These are phyloP conservation scores for Xylariales sp. DNA, from an alignment of 2,329 filamentous ascomycete species.

Conservation along the genomic window DNA sequence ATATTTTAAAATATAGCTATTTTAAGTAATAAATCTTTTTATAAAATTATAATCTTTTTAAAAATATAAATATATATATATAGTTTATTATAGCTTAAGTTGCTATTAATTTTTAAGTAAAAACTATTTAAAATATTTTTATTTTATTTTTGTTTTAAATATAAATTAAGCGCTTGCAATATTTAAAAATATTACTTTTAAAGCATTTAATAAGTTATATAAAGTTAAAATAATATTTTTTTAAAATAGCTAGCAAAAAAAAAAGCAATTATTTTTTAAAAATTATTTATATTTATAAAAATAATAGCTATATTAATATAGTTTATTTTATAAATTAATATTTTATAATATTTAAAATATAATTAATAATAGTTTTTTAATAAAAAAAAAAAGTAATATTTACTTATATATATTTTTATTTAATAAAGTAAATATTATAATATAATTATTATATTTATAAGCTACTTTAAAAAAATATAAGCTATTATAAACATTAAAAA, in stretches of 20 bases:
- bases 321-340: constrained; percentile 5
- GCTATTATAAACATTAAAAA: constrained; percentile 6
- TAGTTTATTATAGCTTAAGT: constrained; percentile 2
- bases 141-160: constrained; percentile 8
- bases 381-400: not conserved
- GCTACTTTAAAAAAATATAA: not conserved
- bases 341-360: constrained; percentile 1
- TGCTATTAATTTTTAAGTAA: not conserved
- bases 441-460: not conserved
- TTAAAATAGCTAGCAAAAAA: not conserved
- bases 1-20: not conserved
- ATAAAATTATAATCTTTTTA: not conserved
- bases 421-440: not conserved
- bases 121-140: not conserved
- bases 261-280: not conserved
- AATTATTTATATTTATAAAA: not conserved
- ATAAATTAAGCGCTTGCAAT: constrained; percentile 4
- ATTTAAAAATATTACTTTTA: not conserved
- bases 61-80: not conserved
- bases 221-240: not conserved
- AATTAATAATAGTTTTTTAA: not conserved
- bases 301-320: not conserved
- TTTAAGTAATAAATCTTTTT: not conserved
- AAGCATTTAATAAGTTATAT: not conserved
- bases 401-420: not conserved